These are phyloP conservation scores for Niveomyces coronatus DNA, from an alignment of 2,329 filamentous ascomycete species.

Conservation along the genomic window DNA sequence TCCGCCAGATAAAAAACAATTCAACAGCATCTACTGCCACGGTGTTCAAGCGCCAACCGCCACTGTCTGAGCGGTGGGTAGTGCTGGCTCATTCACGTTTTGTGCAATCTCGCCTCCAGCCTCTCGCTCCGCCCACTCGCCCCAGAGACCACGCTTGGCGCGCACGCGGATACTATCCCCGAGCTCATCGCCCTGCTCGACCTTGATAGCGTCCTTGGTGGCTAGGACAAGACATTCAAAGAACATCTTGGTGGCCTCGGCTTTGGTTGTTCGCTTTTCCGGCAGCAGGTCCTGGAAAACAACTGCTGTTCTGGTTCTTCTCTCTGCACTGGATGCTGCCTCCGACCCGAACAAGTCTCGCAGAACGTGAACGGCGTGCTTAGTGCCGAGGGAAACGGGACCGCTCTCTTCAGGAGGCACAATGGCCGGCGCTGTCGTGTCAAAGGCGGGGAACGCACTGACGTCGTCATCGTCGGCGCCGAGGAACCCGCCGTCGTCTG, in stretches of 20 bases:
- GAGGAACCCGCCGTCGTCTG: constrained; percentile 38
- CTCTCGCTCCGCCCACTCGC: constrained; percentile 80
- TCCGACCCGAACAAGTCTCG: constrained; percentile 76
- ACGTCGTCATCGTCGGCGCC: constrained; percentile 37
- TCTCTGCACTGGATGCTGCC: constrained; percentile 56
- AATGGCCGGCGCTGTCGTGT: constrained; percentile 66
- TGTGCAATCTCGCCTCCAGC: constrained; percentile 51
- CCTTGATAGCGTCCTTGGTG: constrained; percentile 96
- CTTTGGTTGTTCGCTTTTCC: constrained; percentile 67
- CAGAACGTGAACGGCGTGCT: constrained; percentile 90
- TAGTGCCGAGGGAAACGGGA: constrained; percentile 81
- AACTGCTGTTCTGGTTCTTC: constrained; percentile 65
- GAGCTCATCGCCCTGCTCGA: constrained; percentile 72
- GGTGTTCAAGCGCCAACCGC: constrained; percentile 16
- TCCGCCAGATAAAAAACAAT: constrained; percentile 1
- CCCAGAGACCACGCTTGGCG: constrained; percentile 94
- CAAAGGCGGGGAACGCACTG: constrained; percentile 52
- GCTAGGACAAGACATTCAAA: constrained; percentile 93
- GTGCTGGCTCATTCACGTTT: constrained; percentile 30
- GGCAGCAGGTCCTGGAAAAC: constrained; percentile 89
- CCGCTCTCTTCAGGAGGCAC: constrained; percentile 77
- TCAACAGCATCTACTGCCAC: background rate
- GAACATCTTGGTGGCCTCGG: constrained; percentile 98
- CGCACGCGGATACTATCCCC: constrained; percentile 74
- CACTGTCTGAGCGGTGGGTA: constrained; percentile 12